phyloP scores from a whole-genome alignment of 2,329 filamentous ascomycete species.

The Diplodia corticola region DNA sequence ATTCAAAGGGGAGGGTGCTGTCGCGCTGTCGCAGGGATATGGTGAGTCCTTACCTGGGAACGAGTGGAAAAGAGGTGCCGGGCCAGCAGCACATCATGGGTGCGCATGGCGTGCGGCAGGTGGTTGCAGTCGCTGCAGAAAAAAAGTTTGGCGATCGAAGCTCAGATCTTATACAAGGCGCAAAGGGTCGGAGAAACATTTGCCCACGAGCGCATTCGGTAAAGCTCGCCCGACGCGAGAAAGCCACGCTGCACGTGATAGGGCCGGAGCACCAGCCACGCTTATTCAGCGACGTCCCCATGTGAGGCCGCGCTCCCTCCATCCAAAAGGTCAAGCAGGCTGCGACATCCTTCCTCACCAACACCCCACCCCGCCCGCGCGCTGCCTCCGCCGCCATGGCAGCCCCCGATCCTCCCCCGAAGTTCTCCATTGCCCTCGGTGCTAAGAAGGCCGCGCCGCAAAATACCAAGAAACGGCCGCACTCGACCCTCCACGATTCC shows the following conservation, averaged over 20 bases:
- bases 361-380: neutral
- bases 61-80: neutral
- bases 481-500: slow-evolving; percentile 45
- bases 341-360: neutral
- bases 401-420: slow-evolving; percentile 8
- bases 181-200: slow-evolving; percentile 22
- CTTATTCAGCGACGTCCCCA: neutral
- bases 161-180: slow-evolving; percentile 10
- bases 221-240: neutral
- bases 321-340: neutral
- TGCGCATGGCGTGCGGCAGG: neutral
- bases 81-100: neutral
- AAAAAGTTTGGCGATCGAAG: slow-evolving; percentile 4
- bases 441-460: slow-evolving; percentile 25
- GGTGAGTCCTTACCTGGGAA: neutral
- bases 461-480: slow-evolving; percentile 43
- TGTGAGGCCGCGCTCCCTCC: slow-evolving; percentile 2
- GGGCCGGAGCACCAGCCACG: neutral
- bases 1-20: slow-evolving; percentile 40
- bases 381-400: slow-evolving; percentile 3
- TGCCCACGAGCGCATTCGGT: neutral
- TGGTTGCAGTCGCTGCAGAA: slow-evolving; percentile 13
- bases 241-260: neutral
- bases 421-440: slow-evolving; percentile 20
- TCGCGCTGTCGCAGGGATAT: neutral